Percentiles rank a stretch among this genome's conserved stretches.
phyloP scores from a whole-genome alignment of 1,284 basidiomycete genomes.

The Pseudozyma hubeiensis region DNA sequence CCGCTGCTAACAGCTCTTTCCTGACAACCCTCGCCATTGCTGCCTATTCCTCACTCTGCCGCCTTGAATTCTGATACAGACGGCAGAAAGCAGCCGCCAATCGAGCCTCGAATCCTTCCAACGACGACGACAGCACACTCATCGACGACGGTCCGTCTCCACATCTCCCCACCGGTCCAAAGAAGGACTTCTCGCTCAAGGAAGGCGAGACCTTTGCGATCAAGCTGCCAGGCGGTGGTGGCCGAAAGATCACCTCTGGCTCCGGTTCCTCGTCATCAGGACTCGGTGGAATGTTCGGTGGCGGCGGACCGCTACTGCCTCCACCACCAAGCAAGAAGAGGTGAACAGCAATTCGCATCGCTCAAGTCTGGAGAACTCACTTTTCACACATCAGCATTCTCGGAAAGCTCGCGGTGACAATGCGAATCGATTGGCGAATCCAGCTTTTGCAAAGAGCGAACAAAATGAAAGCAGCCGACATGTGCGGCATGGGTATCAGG shows the following conservation, averaged over 20 bases:
- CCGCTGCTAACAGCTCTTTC: background rate
- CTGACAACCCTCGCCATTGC: background rate
- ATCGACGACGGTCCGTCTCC: slow-evolving; percentile 57
- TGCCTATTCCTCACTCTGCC: background rate
- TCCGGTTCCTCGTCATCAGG: slow-evolving; percentile 23
- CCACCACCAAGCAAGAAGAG: slow-evolving; percentile 55
- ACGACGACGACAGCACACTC: slow-evolving; percentile 15
- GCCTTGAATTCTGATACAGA: slow-evolving; percentile 18
- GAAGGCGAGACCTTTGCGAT: slow-evolving; percentile 90
- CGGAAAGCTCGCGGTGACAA: background rate
- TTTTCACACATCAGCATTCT: background rate
- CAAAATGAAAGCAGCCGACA: background rate
- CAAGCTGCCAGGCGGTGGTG: slow-evolving; percentile 53
- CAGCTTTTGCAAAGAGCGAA: background rate
- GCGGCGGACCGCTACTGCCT: slow-evolving; percentile 36
- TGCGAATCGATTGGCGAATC: slow-evolving; percentile 4
- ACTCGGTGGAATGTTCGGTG: slow-evolving; percentile 26
- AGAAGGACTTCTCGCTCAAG: slow-evolving; percentile 94
- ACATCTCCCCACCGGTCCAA: slow-evolving; percentile 74
- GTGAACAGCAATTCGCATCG: slow-evolving; percentile 7
- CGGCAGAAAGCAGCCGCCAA: slow-evolving; percentile 52
- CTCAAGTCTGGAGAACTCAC: background rate
- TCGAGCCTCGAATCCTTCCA: slow-evolving; percentile 25
- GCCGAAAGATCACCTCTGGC: slow-evolving; percentile 39
- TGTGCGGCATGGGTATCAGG: slow-evolving; percentile 6